These are phyloP conservation scores for Sanguinoderma infundibulare DNA, from an alignment of 1,284 basidiomycete species.

Conservation along the genomic window DNA sequence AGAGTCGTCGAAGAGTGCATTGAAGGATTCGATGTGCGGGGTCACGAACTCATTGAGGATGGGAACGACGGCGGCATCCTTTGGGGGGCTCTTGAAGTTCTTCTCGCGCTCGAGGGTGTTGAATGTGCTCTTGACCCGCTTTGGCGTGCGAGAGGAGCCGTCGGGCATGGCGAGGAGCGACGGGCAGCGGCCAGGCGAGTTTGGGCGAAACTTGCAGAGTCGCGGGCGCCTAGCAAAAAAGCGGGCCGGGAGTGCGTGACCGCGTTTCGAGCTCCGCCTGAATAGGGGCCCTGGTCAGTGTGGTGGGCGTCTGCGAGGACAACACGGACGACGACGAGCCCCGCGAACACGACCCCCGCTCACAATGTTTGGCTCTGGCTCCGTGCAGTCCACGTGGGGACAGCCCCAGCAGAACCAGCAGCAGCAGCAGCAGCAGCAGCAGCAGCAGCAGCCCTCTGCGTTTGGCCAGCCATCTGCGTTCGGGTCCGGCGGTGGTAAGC, in stretches of 20 bases:
- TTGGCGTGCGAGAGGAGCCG: constrained; percentile 28
- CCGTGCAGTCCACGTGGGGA: constrained; percentile 64
- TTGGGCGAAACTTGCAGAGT: constrained; percentile 8
- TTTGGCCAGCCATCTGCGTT: constrained; percentile 56
- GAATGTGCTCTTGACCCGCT: constrained; percentile 59
- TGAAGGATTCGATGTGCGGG: constrained; percentile 97
- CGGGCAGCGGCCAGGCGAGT: not conserved
- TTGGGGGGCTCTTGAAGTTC: constrained; percentile 80
- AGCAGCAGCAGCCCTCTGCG: constrained; percentile 42
- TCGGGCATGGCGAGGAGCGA: constrained; percentile 39
- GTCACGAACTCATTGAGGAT: constrained; percentile 93
- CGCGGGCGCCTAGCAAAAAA: constrained; percentile 28
- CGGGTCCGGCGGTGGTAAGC: constrained; percentile 48
- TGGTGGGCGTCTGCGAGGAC: constrained; percentile 16
- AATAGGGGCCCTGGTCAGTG: constrained; percentile 19
- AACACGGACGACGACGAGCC: constrained; percentile 32
- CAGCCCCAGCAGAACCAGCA: constrained; percentile 59
- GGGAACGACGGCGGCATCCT: constrained; percentile 71
- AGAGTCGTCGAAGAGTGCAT: constrained; percentile 91
- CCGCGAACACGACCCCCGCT: constrained; percentile 25
- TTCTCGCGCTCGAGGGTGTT: constrained; percentile 87
- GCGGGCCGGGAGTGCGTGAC: constrained; percentile 16
- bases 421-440: constrained; percentile 43
- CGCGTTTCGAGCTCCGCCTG: constrained; percentile 32
- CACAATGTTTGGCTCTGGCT: constrained; percentile 60